Evolutionary conservation across 495 filamentous ascomycete species (phyloP), one percentile per base, ranked within the genome.

Genomic region (Penicillium simplicissimum): DNA sequence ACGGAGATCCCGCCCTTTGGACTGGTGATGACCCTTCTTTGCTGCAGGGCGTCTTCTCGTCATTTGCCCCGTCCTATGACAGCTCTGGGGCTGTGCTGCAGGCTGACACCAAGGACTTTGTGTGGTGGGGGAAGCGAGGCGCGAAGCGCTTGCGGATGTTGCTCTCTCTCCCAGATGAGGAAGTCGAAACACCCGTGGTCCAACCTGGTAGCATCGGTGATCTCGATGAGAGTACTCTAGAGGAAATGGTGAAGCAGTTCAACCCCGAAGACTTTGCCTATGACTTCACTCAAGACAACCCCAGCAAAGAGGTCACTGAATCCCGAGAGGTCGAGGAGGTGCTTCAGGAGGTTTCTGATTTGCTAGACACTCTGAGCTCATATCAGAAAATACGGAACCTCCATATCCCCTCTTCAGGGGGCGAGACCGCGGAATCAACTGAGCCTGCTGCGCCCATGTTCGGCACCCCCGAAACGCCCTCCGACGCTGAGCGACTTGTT

Each of bases 61-160:
- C 89, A 60, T 96, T 96, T 76, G 92, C 92, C 11, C 93, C 93
- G 6, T 86, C 83, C 53, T 87, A 86, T 58, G 93, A 97, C 67
- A 90, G 95, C 69, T 84, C 89, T 4, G 84, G 81, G 5, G 86
- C 93, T 3, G 80, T 96, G 57, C 75, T 93, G 9, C 85, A 93
- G 37, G 83, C 81, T 13, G 87, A 90, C 60, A 77, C 84, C 28
- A 87, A 91, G 57, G 85, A 88, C 57, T 77, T 85, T 43, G 77
- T 96, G n/a, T 97, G 93, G 93, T 97, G 93, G 93, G 84, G 87
- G 58, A 86, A 87, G 61, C 74, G 87, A 40, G 93, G 93, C 28
- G 81, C 85, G 60, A 84, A 83, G 59, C 79, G 78, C 28, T 83
- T 85, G 64, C 66, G 82, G 25, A 76, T 84, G 13, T 75, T 84